Evolutionary conservation across 2,329 filamentous ascomycete species (phyloP).

Genomic region (Sporothrix schenckii): DNA sequence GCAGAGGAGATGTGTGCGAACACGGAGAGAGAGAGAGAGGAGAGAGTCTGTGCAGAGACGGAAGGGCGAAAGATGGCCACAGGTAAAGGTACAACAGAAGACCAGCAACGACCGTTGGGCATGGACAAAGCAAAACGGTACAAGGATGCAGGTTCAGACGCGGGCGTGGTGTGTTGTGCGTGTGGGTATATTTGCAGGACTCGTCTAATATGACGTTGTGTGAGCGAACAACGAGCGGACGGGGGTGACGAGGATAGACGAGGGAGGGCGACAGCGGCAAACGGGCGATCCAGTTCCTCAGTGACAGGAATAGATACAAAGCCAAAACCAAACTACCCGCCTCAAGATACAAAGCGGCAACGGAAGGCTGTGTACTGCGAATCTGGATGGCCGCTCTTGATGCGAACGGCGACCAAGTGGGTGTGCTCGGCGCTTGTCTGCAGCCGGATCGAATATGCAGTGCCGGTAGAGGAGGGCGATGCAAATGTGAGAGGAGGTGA

Average conservation of each 20-base stretch:
- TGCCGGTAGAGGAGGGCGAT: constrained; percentile 31
- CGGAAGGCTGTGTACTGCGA: constrained; percentile 28
- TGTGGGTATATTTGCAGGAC: constrained; percentile 28
- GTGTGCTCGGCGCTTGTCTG: constrained; percentile 46
- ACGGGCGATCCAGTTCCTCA: not conserved
- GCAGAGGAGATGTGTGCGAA: constrained; percentile 15
- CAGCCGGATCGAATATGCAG: constrained; percentile 37
- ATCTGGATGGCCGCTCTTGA: constrained; percentile 1
- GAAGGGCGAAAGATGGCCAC: not conserved
- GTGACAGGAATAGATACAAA: constrained; percentile 17
- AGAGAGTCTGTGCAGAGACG: not conserved
- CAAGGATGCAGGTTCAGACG: constrained; percentile 29
- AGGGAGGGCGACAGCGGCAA: constrained; percentile 29
- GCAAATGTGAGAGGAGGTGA: constrained; percentile 23
- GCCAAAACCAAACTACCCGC: constrained; percentile 38
- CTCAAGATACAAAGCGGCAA: constrained; percentile 34
- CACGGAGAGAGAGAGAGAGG: not conserved
- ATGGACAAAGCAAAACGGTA: constrained; percentile 18
- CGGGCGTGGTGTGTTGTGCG: constrained; percentile 25
- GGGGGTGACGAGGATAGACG: constrained; percentile 7
- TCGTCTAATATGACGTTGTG: constrained; percentile 30
- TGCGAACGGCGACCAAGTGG: constrained; percentile 33
- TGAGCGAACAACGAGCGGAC: constrained; percentile 18
- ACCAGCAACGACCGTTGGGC: constrained; percentile 28
- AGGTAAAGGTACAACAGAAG: constrained; percentile 1